These are phyloP conservation scores for Ceratopteris richardii DNA, from an alignment of 75 land plant species.

Conservation along the genomic window DNA sequence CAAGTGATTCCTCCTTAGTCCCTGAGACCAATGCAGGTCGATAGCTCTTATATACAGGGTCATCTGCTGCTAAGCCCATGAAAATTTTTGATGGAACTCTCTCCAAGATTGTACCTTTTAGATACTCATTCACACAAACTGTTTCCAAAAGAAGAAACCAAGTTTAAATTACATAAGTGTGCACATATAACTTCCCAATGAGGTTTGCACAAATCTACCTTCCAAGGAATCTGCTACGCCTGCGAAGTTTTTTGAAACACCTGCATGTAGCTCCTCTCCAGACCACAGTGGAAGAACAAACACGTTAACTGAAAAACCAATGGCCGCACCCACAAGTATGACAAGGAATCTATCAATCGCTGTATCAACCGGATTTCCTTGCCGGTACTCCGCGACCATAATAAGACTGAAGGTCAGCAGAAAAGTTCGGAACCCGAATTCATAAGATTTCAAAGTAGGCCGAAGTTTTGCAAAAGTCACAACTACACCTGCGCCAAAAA, in stretches of 20 bases:
- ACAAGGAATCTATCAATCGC: conserved; percentile 54
- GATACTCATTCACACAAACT: conserved; percentile 65
- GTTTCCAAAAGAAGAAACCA: background rate
- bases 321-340: conserved; percentile 58
- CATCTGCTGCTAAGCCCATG: conserved; percentile 53
- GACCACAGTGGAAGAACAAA: conserved; percentile 77
- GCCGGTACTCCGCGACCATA: conserved; percentile 60
- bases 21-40: conserved; percentile 55
- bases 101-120: conserved; percentile 43
- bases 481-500: conserved; percentile 22
- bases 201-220: background rate
- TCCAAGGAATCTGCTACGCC: conserved; percentile 47
- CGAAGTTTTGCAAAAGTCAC: conserved; percentile 45
- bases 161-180: background rate
- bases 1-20: conserved; percentile 54
- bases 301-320: conserved; percentile 46
- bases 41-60: conserved; percentile 61
- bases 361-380: conserved; percentile 42
- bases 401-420: conserved; percentile 68
- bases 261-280: conserved; percentile 74
- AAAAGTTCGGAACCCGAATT: conserved; percentile 75
- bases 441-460: conserved; percentile 65
- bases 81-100: conserved; percentile 65
- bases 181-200: too few species aligned
- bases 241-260: conserved; percentile 50